phyloP scores from a whole-genome alignment of 2,329 filamentous ascomycete species.

The Paraconiothyrium brasiliense region DNA sequence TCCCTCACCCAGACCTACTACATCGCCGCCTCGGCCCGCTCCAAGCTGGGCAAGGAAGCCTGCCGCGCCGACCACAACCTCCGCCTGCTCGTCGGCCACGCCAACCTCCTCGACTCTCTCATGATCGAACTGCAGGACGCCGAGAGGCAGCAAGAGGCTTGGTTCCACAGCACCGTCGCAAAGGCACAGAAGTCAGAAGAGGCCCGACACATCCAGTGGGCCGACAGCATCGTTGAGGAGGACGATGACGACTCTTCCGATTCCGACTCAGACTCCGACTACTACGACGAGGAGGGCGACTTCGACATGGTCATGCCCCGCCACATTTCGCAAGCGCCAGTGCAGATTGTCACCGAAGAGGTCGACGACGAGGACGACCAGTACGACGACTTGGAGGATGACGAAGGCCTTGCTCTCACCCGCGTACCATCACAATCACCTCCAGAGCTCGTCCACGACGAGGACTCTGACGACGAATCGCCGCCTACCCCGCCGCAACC shows the following conservation, averaged over 20 bases:
- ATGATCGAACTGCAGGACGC: conserved; percentile 93
- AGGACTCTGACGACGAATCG: conserved; percentile 60
- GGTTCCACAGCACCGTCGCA: conserved; percentile 96
- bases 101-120: conserved; percentile 94
- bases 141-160: conserved; percentile 93
- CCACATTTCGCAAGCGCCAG: conserved; percentile 51
- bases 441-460: conserved; percentile 60
- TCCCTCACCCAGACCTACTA: conserved; percentile 98
- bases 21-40: conserved; percentile 93
- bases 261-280: conserved; percentile 63
- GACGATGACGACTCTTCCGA: conserved; percentile 64
- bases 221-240: conserved; percentile 79
- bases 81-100: conserved; percentile 92
- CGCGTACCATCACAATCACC: conserved; percentile 57
- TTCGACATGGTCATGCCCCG: conserved; percentile 56
- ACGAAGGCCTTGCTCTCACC: conserved; percentile 57
- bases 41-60: conserved; percentile 94
- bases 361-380: conserved; percentile 54
- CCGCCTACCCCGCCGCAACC: conserved; percentile 58
- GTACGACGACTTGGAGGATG: conserved; percentile 58
- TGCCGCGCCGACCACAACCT: conserved; percentile 92
- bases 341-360: conserved; percentile 56
- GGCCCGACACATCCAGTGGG: conserved; percentile 83
- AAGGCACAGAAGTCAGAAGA: conserved; percentile 72
- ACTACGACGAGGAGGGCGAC: conserved; percentile 63